phyloP scores from a whole-genome alignment of 2,329 filamentous ascomycete genomes.

The Byssochlamys sp. region DNA sequence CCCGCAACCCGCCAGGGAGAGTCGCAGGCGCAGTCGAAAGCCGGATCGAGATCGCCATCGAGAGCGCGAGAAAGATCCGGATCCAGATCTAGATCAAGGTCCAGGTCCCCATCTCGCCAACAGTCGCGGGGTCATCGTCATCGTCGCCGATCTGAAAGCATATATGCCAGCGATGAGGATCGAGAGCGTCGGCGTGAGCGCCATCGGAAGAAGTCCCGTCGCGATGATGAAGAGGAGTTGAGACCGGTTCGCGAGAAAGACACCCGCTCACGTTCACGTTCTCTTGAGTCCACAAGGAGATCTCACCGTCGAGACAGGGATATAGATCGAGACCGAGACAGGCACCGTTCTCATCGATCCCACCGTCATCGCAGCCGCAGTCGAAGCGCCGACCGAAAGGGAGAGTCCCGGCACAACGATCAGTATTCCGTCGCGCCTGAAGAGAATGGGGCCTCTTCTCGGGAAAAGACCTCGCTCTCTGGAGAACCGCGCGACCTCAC shows the following conservation, averaged over 20 bases:
- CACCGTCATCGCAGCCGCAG: conserved; percentile 41
- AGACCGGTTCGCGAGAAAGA: conserved; percentile 23
- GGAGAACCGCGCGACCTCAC: conserved; percentile 15
- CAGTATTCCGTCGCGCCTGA: conserved; percentile 19
- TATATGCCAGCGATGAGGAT: conserved; percentile 27
- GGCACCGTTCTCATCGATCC: conserved; percentile 39
- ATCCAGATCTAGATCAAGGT: conserved; percentile 23
- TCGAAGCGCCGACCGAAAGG: conserved; percentile 19
- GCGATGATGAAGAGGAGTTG: conserved; percentile 40
- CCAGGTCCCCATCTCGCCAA: conserved; percentile 27
- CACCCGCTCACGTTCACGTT: conserved; percentile 55
- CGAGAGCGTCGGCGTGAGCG: conserved; percentile 18
- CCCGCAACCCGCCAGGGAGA: conserved; percentile 29
- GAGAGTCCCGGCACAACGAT: conserved; percentile 30
- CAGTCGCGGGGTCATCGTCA: conserved; percentile 40
- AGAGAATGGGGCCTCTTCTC: conserved; percentile 13
- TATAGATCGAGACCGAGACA: conserved; percentile 31
- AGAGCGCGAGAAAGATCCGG: conserved; percentile 18
- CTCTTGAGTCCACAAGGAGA: conserved; percentile 49
- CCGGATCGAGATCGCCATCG: conserved; percentile 24
- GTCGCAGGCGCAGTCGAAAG: conserved; percentile 15
- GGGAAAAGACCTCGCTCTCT: conserved; percentile 11
- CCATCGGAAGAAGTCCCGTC: conserved; percentile 21
- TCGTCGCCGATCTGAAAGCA: conserved; percentile 40
- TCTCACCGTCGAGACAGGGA: conserved; percentile 56